Conservation (phyloP, 176 grass and related monocot genomes). For the Juncus inflexus region DNA sequence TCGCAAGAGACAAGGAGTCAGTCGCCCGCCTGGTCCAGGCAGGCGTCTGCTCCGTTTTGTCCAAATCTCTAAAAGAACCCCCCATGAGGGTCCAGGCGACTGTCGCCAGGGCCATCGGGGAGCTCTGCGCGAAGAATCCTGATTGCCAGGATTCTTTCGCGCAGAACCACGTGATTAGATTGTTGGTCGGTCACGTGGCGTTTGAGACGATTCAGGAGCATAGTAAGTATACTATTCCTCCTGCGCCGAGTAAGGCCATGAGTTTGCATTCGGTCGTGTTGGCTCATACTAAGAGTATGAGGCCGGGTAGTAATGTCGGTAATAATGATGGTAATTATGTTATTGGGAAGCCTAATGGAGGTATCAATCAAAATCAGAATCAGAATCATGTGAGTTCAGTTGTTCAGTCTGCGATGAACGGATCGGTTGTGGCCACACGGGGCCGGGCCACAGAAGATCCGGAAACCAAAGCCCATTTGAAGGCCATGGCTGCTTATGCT, state of each 20-base stretch:
- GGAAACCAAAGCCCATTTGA: constrained; percentile 52
- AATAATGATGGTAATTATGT: neutral
- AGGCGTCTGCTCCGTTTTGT: constrained; percentile 65
- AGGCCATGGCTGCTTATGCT: constrained; percentile 91
- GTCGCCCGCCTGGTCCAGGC: constrained; percentile 66
- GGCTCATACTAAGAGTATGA: constrained; percentile 35
- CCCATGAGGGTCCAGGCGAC: constrained; percentile 82
- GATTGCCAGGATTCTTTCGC: constrained; percentile 72
- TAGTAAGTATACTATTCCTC: constrained; percentile 62
- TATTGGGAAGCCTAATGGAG: neutral
- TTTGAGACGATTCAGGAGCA: constrained; percentile 97
- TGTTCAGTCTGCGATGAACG: constrained; percentile 51
- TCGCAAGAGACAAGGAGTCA: constrained; percentile 64
- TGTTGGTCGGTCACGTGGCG: constrained; percentile 77
- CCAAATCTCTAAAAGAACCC: constrained; percentile 77
- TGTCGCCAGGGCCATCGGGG: constrained; percentile 72
- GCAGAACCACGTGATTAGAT: constrained; percentile 66
- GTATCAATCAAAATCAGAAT: constrained; percentile 12
- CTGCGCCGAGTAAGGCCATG: constrained; percentile 34
- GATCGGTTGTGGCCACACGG: constrained; percentile 34
- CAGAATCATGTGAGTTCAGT: constrained; percentile 52
- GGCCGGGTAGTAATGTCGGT: neutral
- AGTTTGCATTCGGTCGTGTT: constrained; percentile 72
- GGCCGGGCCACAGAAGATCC: constrained; percentile 41
- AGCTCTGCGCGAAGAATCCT: constrained; percentile 69